A percentile compares a stretch with the other conserved stretches of the same genome.
These are phyloP conservation scores for Alternaria burnsii DNA, from an alignment of 2,329 filamentous ascomycete species.

Conservation along the genomic window DNA sequence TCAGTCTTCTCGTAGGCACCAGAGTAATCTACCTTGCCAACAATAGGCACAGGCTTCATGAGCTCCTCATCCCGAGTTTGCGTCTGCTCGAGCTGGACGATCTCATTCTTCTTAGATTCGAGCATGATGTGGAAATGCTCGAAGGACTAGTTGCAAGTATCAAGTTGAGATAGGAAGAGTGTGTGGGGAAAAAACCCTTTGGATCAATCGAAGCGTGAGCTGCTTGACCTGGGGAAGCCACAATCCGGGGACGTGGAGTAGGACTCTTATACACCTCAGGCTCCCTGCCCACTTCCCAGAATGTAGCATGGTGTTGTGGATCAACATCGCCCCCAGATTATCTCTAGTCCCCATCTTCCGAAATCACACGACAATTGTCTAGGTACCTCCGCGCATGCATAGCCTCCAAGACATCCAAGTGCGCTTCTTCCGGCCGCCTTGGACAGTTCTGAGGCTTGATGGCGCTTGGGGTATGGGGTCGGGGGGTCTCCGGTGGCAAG, in stretches of 20 bases:
- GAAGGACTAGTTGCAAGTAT: not conserved
- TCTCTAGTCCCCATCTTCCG: constrained; percentile 20
- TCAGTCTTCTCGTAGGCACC: constrained; percentile 49
- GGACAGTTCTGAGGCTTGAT: constrained; percentile 25
- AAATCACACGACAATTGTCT: constrained; percentile 19
- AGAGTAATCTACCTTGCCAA: constrained; percentile 44
- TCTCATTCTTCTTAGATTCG: constrained; percentile 36
- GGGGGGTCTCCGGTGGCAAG: constrained; percentile 24
- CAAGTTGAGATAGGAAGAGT: constrained; percentile 5
- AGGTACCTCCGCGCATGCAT: constrained; percentile 24
- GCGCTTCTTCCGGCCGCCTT: constrained; percentile 35
- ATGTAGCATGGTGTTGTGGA: not conserved
- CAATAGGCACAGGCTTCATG: constrained; percentile 33
- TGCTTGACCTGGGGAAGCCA: constrained; percentile 37
- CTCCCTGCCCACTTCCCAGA: not conserved
- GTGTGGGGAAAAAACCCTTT: constrained; percentile 20
- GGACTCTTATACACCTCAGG: constrained; percentile 31
- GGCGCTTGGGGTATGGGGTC: constrained; percentile 6
- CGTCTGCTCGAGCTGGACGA: constrained; percentile 39
- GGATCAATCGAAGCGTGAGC: constrained; percentile 28
- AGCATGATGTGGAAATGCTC: constrained; percentile 23
- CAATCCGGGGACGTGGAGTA: constrained; percentile 28
- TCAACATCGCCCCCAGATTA: constrained; percentile 7
- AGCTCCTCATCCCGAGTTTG: constrained; percentile 32
- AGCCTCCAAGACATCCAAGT: constrained; percentile 33